Evolutionary conservation across 1,139 yeast species (phyloP), one percentile per base, ranked within the genome.

Genomic region (Diutina sp.): DNA sequence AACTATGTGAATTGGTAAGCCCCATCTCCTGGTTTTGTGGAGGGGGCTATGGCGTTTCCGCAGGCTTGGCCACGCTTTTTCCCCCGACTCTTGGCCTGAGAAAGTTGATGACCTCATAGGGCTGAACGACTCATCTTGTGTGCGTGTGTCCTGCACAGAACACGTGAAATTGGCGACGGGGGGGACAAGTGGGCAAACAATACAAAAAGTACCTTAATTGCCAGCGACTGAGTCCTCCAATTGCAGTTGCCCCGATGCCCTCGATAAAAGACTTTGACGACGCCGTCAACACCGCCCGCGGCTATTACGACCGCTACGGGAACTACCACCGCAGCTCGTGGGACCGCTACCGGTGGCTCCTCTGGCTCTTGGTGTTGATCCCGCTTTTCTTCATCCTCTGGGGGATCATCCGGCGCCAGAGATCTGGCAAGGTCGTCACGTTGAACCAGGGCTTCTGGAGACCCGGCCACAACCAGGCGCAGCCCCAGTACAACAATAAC

Each of bases 361-460:
- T 50, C 25, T 50, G 41, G 41, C 32, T 50, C 21, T 16, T 50
- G 18, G 30, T 50, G n/a, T n/a, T 50, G 7, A 50, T 50, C 29
- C 53, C 53, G 9, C 25, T 50, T 32, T n/a, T 32, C 44, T 50
- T 50, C 32, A 12, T 50, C 5, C 16, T 50, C 16, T 50, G 12
- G 7, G 53, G 53, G 6, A 18, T 32, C 25, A 16, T 50, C 7
- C 41, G 44, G 7, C 41, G 44, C 9, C 41, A 32, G 11, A n/a
- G 53, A 9, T 6, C 28, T 4, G 53, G 53, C 8, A 30, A 50
- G 14, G 53, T 50, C 12, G 53, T 50, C n/a, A 32, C 14, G 32
- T 12, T 9, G 16, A 47, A 50, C 44, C 53, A 50, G 25, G 53
- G 53, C 28, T 50, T 32, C 41, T 50, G 53, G 53, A 50, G 32